Base-by-base conservation (phyloP, 306 rosid species). In the cucumber (Cucumis sativus) region DNA sequence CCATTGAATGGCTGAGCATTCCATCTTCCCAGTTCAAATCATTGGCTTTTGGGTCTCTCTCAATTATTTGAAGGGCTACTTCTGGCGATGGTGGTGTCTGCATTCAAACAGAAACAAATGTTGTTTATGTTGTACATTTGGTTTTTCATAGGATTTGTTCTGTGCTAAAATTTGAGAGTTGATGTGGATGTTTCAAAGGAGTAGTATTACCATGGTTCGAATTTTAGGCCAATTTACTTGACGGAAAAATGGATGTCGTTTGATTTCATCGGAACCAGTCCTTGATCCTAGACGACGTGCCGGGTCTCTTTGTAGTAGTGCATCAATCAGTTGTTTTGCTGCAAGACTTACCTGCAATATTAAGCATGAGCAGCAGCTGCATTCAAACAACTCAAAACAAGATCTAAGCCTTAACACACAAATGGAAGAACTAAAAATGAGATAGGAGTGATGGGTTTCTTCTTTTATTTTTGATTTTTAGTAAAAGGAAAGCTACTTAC, bases 171-270 rank as follows among this genome's bases (percentile, higher is more conserved):
- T 37, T 59, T 76, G 41, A 25, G 10, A 15, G 14, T 40, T 37
- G 23, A 10, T 75, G 28, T 25, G 45, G 64, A 60, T 58, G 7
- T 40, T 60, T 5, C 1, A 58, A 79, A 55, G 54, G 59, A 77
- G 47, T 65, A 62, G 55, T 65, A 66, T 13, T 90, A 90, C 99
- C 99, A 82, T 89, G 97, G 88, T 79, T 78, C 97, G 97, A 79
- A 95, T 92, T 78, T 89, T 82, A 78, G 98, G 97, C 98, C 98
- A 95, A 67, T 79, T 84, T 84, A 95, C 83, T 80, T 92, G 96
- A 7, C 90, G 96, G 85, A 95, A 95, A 75, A 95, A 95, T 5
- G 93, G 92, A 72, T 95, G 99, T 63, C 84, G 87, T 70, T 95
- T 92, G 89, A 95, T 90, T 87, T 95, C 99, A 71, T 85, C 86